Percentiles rank a stretch among this genome's conserved stretches.
phyloP scores from a whole-genome alignment of 805 yeast species.

The Groenewaldozyma salmanticensis region DNA sequence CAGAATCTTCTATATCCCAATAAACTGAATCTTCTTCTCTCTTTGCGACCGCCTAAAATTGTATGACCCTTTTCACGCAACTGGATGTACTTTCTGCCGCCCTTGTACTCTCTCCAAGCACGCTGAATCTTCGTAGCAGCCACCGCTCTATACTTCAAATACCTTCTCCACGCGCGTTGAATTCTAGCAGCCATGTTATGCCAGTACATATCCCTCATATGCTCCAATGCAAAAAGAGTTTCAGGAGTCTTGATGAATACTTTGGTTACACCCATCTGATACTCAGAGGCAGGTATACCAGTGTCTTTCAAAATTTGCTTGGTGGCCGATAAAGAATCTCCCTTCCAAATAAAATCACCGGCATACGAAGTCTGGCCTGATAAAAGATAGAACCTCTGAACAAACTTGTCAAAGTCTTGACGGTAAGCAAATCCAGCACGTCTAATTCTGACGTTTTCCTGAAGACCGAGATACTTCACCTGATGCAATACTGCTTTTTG shows the following conservation, averaged over 20 bases:
- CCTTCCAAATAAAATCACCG: constrained; percentile 60
- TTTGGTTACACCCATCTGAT: constrained; percentile 84
- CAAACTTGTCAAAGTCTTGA: constrained; percentile 92
- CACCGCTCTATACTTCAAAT: constrained; percentile 68
- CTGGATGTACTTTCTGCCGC: constrained; percentile 75
- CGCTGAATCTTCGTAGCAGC: constrained; percentile 77
- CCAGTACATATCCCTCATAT: constrained; percentile 96
- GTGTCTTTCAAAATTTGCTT: constrained; percentile 44
- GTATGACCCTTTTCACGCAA: constrained; percentile 76
- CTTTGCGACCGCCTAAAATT: constrained; percentile 64
- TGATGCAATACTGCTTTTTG: constrained; percentile 87
- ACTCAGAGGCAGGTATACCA: constrained; percentile 69
- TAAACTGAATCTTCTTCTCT: constrained; percentile 81
- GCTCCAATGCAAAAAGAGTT: constrained; percentile 88
- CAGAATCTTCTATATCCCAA: constrained; percentile 79
- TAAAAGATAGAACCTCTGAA: constrained; percentile 81
- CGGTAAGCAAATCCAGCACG: constrained; percentile 98
- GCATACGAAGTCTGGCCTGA: constrained; percentile 92
- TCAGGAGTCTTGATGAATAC: constrained; percentile 96
- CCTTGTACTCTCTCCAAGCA: constrained; percentile 70
- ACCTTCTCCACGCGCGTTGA: constrained; percentile 93
- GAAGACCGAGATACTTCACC: constrained; percentile 88
- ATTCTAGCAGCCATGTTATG: constrained; percentile 95
- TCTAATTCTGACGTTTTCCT: constrained; percentile 93
- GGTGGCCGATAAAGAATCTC: constrained; percentile 48